Base-by-base conservation (phyloP, 1,139 yeast genomes). In the Lodderomyces metapsilosis region DNA sequence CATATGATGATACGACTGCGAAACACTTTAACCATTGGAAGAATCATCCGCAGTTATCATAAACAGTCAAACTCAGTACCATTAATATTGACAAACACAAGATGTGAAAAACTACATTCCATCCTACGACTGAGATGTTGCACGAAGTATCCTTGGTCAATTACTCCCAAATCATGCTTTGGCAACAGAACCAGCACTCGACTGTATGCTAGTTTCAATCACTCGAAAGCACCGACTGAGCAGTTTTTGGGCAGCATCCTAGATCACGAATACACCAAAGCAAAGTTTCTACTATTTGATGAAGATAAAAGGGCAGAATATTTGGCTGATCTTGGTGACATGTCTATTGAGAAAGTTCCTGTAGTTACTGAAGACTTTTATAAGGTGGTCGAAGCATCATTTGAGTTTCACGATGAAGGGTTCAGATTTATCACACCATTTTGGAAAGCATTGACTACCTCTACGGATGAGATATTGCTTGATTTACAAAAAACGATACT, bases 221-320 rank as follows among this genome's bases (percentile, higher is more conserved):
- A 31, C 25, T 12, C 32, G 9, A 25, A 33, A n/a, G 39, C 36
- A 3, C 39, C 40, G 15, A 35, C 40, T 2, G 22, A 31, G n/a
- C 30, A 24, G 13, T 27, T 42, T 30, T 24, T 40, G 27, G 38
- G 39, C 3, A 38, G 36, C 32, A 42, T 35, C 16, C 34, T 46
- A 17, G 37, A 28, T 13, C 37, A 43, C 21, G 34, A 45, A 27
- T 53, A 51, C 36, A 39, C 50, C 6, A 49, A 45, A 28, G 47
- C 53, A 18, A 49, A 51, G 27, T 43, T 44, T 17, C 43, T 57
- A 30, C 42, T 57, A 7, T 39, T 41, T 18, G 52, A 52, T 35
- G 37, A 36, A 12, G 43, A 42, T 9, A 27, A 46, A 13, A 34
- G 52, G 34, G 33, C 18, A 1, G 38, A 45, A 22, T 58, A 52